Conservation (phyloP, 148 eudicot species). For the Mesembryanthemum crystallinum region DNA sequence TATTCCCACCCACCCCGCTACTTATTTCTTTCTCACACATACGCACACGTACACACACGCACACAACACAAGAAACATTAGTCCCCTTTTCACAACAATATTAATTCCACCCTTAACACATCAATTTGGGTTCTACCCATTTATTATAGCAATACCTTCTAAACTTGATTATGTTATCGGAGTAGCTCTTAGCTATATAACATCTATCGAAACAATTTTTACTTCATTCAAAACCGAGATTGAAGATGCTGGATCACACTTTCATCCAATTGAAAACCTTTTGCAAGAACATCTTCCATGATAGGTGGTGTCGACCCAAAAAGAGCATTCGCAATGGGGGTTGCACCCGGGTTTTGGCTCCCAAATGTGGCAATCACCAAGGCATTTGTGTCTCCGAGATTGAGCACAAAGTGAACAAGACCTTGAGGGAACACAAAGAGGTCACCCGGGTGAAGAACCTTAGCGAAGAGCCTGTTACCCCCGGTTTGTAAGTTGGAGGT, state of each 20-base stretch:
- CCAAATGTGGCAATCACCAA: conserved; percentile 19
- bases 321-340: conserved; percentile 1
- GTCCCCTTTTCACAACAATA: no score
- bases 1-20: no score
- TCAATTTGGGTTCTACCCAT: no score
- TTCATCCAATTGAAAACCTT: conserved; percentile 17
- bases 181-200: no score
- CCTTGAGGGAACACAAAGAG: conserved; percentile 26
- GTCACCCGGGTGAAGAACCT: conserved; percentile 12
- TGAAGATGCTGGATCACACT: conserved; percentile 6
- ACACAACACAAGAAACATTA: no score
- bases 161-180: no score
- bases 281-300: conserved; percentile 19
- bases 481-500: conserved; percentile 3
- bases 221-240: not conserved
- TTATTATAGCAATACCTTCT: no score
- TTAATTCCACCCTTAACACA: no score
- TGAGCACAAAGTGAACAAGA: conserved; percentile 20
- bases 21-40: no score
- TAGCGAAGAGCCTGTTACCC: conserved; percentile 12
- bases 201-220: not conserved
- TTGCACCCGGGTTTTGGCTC: conserved; percentile 26
- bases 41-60: no score
- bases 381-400: conserved; percentile 9
- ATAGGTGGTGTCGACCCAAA: conserved; percentile 23